Conservation (phyloP, 495 filamentous ascomycete genomes). For the Podospora pseudoanserina region DNA sequence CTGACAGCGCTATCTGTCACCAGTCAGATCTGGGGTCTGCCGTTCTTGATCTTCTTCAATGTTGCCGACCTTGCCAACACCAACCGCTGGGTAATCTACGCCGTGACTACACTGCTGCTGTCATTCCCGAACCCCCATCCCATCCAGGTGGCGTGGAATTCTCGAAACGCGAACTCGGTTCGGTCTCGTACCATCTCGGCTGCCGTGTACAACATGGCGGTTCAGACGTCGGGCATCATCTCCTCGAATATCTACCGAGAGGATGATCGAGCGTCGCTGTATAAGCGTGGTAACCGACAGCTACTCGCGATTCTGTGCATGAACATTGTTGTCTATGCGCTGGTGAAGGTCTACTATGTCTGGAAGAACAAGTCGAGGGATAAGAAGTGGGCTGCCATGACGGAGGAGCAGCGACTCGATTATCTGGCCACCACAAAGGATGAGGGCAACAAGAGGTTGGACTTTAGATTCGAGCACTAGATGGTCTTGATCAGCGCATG, state of each 20-base stretch:
- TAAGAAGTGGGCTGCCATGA: constrained; percentile 60
- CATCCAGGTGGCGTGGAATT: constrained; percentile 64
- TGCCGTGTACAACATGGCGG: constrained; percentile 63
- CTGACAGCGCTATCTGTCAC: constrained; percentile 46
- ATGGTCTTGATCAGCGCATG: not conserved
- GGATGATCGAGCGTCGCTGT: constrained; percentile 55
- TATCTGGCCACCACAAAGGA: constrained; percentile 67
- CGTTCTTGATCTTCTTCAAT: constrained; percentile 54
- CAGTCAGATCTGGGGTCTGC: constrained; percentile 54
- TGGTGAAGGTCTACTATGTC: constrained; percentile 61
- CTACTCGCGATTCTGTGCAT: constrained; percentile 54
- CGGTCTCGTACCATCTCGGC: constrained; percentile 54
- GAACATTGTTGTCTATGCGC: constrained; percentile 55
- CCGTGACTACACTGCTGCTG: constrained; percentile 55
- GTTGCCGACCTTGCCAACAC: constrained; percentile 41
- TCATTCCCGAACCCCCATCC: constrained; percentile 56
- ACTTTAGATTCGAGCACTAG: constrained; percentile 50
- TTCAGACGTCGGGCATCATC: constrained; percentile 61
- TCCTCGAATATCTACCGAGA: constrained; percentile 62
- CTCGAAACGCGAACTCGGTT: constrained; percentile 57
- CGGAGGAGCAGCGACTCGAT: constrained; percentile 52
- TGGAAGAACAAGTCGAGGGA: constrained; percentile 50
- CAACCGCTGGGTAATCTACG: constrained; percentile 55
- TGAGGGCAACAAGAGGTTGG: constrained; percentile 70
- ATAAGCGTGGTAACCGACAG: constrained; percentile 59